Evolutionary conservation across 202 grass and related monocot species (phyloP), one percentile per base, ranked within the genome.

Genomic region (Zizania palustris): DNA sequence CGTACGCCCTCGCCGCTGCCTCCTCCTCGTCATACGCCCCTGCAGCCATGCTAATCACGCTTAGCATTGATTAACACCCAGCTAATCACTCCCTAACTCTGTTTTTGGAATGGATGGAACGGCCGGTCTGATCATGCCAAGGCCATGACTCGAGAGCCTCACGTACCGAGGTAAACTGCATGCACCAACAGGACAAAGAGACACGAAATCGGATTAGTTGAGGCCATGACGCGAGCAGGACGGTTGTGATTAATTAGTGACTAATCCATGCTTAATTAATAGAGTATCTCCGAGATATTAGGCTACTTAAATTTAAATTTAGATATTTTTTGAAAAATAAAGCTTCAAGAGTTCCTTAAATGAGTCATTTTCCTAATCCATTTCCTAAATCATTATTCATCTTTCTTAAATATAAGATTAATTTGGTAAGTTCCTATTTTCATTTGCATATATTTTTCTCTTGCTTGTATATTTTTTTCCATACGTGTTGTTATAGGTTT

Each of bases 121-220:
- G 20, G 70, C 38, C 36, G 3, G 46, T 55, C 6, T 55, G 51
- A 55, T 20, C 69, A 85, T 80, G 79, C 82, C 83, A 78, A 91
- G 78, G 82, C 71, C 84, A 48, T 87, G 64, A 84, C 56, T 55
- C 33, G 84, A 43, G 78, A 79, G 70, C 94, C 94, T 93, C 86
- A 97, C 51, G n/a, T 55, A 55, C 94, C 94, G 53, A 97, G 94
- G 84, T 97, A 97, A 90, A 97, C 94, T 97, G 86, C 91, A 85
- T 80, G 75, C 80, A 82, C 77, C 80, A 84, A 81, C 57, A 76
- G 22, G 60, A 51, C 49, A 11, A 28, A 28, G 28, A 28, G 28
- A 28, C 1, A 28, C 1, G 28, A 28, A 2, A 28, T 28, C 2
- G 42, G 59, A 48, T 36, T 73, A 60, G 22, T 12, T 33, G 20